A percentile compares a stretch with the other conserved stretches of the same genome.
Conservation (phyloP, 1,139 yeast species). For the Geotrichum australiense region DNA sequence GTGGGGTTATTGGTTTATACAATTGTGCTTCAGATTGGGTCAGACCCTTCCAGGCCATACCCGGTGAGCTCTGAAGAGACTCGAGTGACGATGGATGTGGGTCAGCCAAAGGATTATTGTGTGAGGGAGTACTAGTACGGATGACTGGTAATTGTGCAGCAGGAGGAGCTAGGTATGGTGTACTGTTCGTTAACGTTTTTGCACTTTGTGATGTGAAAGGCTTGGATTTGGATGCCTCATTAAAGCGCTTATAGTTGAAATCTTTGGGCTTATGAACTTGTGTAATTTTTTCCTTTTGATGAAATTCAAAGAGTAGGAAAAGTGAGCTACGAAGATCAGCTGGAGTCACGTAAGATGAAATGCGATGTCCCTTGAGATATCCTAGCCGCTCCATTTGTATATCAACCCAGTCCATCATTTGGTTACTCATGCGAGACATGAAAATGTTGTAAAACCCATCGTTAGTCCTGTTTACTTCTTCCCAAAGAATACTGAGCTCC, state of each 20-base stretch:
- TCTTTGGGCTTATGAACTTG: neutral
- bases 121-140: neutral
- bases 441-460: constrained; percentile 1
- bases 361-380: neutral
- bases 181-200: neutral
- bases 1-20: neutral
- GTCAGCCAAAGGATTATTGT: neutral
- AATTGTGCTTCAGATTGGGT: neutral
- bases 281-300: no score
- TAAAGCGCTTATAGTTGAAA: neutral
- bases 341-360: no score
- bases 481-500: neutral
- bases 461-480: neutral
- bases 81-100: neutral
- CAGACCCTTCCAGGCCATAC: neutral
- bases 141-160: neutral
- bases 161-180: neutral
- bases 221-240: neutral
- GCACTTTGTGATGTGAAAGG: neutral
- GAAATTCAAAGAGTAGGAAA: no score
- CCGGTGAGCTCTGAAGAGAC: neutral
- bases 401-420: neutral
- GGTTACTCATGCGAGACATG: neutral
- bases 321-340: no score
- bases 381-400: neutral